Evolutionary conservation across 2,329 filamentous ascomycete species (phyloP).

Genomic region (Aspergillus novofumigatus): DNA sequence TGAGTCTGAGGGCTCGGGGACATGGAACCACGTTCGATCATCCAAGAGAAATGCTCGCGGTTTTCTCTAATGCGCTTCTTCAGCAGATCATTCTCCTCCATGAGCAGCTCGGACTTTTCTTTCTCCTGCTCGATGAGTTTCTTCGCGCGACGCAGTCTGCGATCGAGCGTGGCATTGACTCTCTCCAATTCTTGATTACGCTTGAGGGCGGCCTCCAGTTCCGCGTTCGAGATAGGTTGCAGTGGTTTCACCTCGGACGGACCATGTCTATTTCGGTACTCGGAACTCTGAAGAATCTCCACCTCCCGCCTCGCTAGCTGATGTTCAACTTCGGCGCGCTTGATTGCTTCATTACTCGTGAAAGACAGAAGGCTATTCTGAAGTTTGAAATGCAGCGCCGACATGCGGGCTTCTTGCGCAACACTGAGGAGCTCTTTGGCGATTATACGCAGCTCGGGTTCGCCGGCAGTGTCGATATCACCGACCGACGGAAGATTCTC

Average conservation of each 20-base stretch:
- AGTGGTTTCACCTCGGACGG: constrained; percentile 46
- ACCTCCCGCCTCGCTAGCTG: constrained; percentile 87
- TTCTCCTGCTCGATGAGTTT: constrained; percentile 74
- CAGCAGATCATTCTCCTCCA: constrained; percentile 72
- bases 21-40: constrained; percentile 70
- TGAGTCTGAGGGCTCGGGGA: constrained; percentile 56
- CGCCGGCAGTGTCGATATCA: constrained; percentile 50
- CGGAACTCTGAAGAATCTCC: constrained; percentile 72
- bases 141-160: constrained; percentile 68
- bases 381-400: constrained; percentile 83
- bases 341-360: constrained; percentile 78
- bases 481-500: constrained; percentile 46
- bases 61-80: constrained; percentile 85
- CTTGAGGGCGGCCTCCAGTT: constrained; percentile 58
- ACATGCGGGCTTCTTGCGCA: constrained; percentile 69
- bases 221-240: constrained; percentile 34
- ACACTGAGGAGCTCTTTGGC: constrained; percentile 51
- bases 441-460: constrained; percentile 52
- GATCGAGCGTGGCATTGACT: constrained; percentile 61
- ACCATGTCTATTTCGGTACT: constrained; percentile 62
- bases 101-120: constrained; percentile 64
- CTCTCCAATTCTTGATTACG: constrained; percentile 63
- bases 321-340: constrained; percentile 84
- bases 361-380: constrained; percentile 81
- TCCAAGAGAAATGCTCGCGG: constrained; percentile 74